A percentile compares a stretch with the other conserved stretches of the same genome.
phyloP scores from a whole-genome alignment of 306 rosid species.

The Quillaja saponaria region DNA sequence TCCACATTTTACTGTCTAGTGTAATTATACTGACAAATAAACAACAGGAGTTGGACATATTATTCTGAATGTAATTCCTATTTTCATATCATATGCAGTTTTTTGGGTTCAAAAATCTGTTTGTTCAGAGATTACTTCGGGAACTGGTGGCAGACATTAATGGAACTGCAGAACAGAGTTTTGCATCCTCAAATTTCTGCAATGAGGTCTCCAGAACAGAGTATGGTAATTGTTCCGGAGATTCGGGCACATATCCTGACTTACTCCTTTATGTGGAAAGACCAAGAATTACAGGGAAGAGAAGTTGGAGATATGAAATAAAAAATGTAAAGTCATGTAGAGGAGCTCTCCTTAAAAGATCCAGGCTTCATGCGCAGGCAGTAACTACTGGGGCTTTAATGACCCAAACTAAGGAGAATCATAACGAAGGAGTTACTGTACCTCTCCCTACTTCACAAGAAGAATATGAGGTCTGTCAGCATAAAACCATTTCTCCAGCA shows the following conservation, averaged over 20 bases:
- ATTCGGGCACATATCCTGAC: constrained; percentile 40
- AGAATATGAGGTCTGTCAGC: constrained; percentile 23
- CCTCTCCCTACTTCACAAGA: constrained; percentile 32
- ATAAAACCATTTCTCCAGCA: constrained; percentile 26
- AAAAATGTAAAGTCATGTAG: constrained; percentile 31
- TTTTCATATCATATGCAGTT: constrained; percentile 49
- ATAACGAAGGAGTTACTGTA: constrained; percentile 27
- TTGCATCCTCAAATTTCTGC: constrained; percentile 37
- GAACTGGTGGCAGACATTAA: constrained; percentile 65
- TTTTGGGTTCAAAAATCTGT: constrained; percentile 83
- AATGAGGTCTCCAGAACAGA: constrained; percentile 38
- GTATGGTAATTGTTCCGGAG: constrained; percentile 27
- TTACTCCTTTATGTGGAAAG: constrained; percentile 34
- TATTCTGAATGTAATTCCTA: too few species aligned
- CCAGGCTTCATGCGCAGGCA: constrained; percentile 35
- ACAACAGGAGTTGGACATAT: not conserved
- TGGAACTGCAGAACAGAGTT: constrained; percentile 50
- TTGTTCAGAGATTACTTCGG: constrained; percentile 73
- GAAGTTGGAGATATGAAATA: constrained; percentile 51
- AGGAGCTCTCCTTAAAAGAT: constrained; percentile 36
- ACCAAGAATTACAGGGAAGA: constrained; percentile 51
- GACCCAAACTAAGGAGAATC: constrained; percentile 34
- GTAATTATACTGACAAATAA: not conserved
- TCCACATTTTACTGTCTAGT: not conserved
- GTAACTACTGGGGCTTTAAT: constrained; percentile 36